Evolutionary conservation across 106 monocot genomes (phyloP), one percentile per base, ranked within the genome.

Genomic region (Dactylorhiza incarnata): DNA sequence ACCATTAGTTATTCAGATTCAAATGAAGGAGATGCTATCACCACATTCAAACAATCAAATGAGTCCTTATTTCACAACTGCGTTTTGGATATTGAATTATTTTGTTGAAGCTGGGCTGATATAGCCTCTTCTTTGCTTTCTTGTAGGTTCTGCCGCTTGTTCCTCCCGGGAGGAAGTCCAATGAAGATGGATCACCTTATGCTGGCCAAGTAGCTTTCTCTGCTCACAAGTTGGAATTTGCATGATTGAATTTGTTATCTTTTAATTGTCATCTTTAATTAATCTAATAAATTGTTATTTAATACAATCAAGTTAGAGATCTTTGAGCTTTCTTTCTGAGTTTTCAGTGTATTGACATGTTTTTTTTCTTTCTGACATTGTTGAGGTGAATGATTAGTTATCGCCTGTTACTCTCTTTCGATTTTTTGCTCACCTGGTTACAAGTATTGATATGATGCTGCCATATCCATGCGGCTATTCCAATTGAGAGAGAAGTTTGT

Each of bases 181-280:
- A 84, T 46, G 96, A 97, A 85, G 93, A 97, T 82, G 97, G 97
- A 55, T 97, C 97, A 7, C 97, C 97, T 13, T 97, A 97, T 80
- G 67, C 97, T 11, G 97, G 97, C 12, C 97, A 94, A 91, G 97
- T 92, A 72, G 69, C 5, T 72, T 72, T 48, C 10, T 19, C 5
- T 72, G 48, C 3, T 20, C 15, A 5, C 47, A 49, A 59, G 6
- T 59, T 49, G 72, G 72, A 22, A 72, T 48, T n/a, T 68, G 8
- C 69, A 29, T 69, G 10, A 46, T 45, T 69, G 69, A 66, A 66
- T 66, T 66, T 12, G 25, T 65, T 65, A 65, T 22, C 63, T 23
- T 65, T 24, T 26, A 65, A 7, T 15, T 15, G 14, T 56, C 6
- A 59, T 59, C 7, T 59, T 22, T 59, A 59, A 7, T 59, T 59